Evolutionary conservation across 768 basidiomycete genomes (phyloP).

Genomic region (Phylloporus arenicola): DNA sequence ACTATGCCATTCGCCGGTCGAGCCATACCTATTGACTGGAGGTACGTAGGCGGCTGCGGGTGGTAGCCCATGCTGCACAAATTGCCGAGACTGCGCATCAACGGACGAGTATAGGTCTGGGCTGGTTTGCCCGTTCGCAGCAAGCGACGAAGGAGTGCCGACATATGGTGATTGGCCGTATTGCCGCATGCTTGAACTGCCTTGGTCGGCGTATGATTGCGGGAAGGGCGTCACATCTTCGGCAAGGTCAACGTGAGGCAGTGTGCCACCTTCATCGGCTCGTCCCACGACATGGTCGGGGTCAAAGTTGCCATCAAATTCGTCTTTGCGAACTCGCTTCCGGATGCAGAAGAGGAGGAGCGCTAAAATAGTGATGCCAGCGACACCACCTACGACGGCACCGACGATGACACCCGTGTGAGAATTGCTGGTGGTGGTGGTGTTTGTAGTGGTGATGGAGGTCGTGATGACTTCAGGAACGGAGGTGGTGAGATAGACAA

Average conservation of each 20-base stretch:
- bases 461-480: slow-evolving; percentile 13
- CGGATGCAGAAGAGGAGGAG: slow-evolving; percentile 30
- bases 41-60: slow-evolving; percentile 3
- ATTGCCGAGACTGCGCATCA: slow-evolving; percentile 9
- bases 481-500: slow-evolving; percentile 15
- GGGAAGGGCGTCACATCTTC: slow-evolving; percentile 28
- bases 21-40: slow-evolving; percentile 7
- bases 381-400: slow-evolving; percentile 47
- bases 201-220: slow-evolving; percentile 3
- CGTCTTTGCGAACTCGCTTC: slow-evolving; percentile 25
- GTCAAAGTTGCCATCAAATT: slow-evolving; percentile 49
- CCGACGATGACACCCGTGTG: slow-evolving; percentile 44
- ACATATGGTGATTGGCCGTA: slow-evolving; percentile 11
- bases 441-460: not conserved
- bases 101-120: slow-evolving; percentile 9
- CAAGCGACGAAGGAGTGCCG: slow-evolving; percentile 1
- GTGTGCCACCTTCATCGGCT: slow-evolving; percentile 16
- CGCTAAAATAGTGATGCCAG: slow-evolving; percentile 22
- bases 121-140: not conserved
- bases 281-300: slow-evolving; percentile 38
- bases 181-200: slow-evolving; percentile 21
- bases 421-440: slow-evolving; percentile 3
- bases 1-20: slow-evolving; percentile 16
- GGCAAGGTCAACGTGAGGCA: slow-evolving; percentile 25
- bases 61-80: not conserved